Evolutionary conservation across 805 yeast species (phyloP), one percentile per base, ranked within the genome.

Genomic region (Ogataea saltuana): DNA sequence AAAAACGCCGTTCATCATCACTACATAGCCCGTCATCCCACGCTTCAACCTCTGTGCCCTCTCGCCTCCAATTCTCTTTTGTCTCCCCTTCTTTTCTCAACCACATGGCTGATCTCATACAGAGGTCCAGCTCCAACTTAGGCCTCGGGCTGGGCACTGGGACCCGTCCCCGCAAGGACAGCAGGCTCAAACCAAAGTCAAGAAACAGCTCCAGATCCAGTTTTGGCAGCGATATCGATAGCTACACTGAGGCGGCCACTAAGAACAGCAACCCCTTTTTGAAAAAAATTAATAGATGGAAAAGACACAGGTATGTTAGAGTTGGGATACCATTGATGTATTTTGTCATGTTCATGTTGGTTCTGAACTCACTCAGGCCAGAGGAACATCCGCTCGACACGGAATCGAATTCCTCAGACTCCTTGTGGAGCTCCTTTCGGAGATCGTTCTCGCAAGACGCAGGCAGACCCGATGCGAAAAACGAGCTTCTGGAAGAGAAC

Each of bases 321-420:
- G 29, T 47, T 10, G 50, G 45, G 5, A 54, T 56, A 13, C 60
- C 60, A 3, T 7, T 53, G 28, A 42, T 56, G 15, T 56, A 56
- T 33, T 13, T 51, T 18, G 4, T 53, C 2, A 41, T 54, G 3
- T 45, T 54, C 22, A 13, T 50, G 20, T n/a, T 55, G 36, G 37
- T 53, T 6, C 23, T 49, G 13, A 21, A 41, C 16, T 34, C 44
- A 3, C 29, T 47, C 27, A 30, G 39, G 15, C 32, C 45, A 2
- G 45, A 30, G 20, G 27, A 35, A 15, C 18, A 26, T 11, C 9
- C 4, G 11, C 18, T 17, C n/a, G 17, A 27, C 13, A 29, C 23
- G 31, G 22, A 23, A n/a, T 21, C 39, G 27, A 23, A 31, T 20
- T 28, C 20, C 19, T 15, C 37, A 29, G 21, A 20, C 18, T 34